A percentile compares a stretch with the other conserved stretches of the same genome.
phyloP scores from a whole-genome alignment of 805 yeast species.

The Lipomyces yamadae region DNA sequence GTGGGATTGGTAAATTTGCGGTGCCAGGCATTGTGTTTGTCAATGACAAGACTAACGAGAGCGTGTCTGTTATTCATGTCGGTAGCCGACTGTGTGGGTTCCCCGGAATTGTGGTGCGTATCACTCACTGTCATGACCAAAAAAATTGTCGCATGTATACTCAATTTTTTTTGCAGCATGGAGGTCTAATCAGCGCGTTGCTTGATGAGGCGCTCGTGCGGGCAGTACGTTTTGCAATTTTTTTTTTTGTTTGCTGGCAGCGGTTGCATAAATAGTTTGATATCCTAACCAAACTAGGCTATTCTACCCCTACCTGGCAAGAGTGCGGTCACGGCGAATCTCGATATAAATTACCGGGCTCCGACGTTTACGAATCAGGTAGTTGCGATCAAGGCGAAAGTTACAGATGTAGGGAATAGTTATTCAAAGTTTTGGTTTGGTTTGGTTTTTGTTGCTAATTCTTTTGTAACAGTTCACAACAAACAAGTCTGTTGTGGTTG shows the following conservation, averaged over 20 bases:
- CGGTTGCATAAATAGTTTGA: neutral
- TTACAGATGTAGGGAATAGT: constrained; percentile 24
- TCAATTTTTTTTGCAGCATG: constrained; percentile 63
- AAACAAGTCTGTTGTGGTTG: constrained; percentile 26
- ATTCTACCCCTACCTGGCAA: constrained; percentile 28
- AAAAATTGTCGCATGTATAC: neutral
- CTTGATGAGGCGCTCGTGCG: constrained; percentile 74
- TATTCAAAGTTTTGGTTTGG: no score
- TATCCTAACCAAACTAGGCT: constrained; percentile 13
- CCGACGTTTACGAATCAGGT: constrained; percentile 32
- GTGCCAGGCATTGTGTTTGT: constrained; percentile 75
- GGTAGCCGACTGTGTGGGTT: constrained; percentile 65
- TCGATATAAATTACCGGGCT: constrained; percentile 26
- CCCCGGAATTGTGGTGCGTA: constrained; percentile 38
- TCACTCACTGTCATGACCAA: neutral
- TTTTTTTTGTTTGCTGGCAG: neutral
- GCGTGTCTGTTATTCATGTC: constrained; percentile 69
- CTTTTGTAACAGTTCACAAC: constrained; percentile 13
- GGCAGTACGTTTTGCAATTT: constrained; percentile 22
- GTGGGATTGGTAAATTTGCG: constrained; percentile 69
- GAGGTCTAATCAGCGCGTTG: constrained; percentile 77
- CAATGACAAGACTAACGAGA: constrained; percentile 55
- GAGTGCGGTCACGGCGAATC: constrained; percentile 33
- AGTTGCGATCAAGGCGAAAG: constrained; percentile 20
- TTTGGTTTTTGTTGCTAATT: no score